phyloP scores from a whole-genome alignment of 192 early-diverging fungal genomes.

The Linnemannia hyalina region DNA sequence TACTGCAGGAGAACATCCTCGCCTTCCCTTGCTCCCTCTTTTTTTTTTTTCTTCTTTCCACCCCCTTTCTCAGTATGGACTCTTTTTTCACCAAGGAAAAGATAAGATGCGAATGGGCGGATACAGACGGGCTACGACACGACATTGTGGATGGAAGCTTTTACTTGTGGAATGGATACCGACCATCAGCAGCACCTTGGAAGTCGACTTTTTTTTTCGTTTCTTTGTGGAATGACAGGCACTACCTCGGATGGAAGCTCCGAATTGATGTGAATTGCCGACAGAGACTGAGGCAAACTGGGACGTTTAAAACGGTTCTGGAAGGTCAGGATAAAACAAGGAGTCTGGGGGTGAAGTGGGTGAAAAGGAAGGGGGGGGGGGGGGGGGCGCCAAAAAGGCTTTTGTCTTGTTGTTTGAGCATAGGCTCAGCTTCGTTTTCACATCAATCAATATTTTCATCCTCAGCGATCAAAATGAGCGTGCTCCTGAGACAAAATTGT shows the following conservation, averaged over 20 bases:
- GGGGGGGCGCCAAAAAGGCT: too few species aligned
- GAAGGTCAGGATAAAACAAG: background rate
- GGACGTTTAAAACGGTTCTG: background rate
- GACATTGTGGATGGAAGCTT: too few species aligned
- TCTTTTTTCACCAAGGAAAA: background rate
- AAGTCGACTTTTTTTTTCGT: background rate
- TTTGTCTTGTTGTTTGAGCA: background rate
- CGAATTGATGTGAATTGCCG: background rate
- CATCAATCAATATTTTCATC: background rate
- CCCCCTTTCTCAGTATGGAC: background rate
- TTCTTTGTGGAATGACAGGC: background rate
- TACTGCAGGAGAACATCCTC: background rate
- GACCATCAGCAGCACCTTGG: background rate
- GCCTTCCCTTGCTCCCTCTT: background rate
- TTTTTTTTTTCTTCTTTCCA: background rate
- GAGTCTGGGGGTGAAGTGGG: background rate
- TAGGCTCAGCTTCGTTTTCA: background rate
- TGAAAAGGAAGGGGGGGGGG: background rate
- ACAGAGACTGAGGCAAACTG: background rate
- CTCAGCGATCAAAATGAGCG: background rate
- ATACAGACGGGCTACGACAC: background rate
- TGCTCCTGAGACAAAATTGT: background rate
- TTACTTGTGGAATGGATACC: background rate
- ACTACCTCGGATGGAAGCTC: background rate
- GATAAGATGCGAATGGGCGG: background rate